Base-by-base conservation (phyloP, 345 rosid species). In the Camelina hispida region DNA sequence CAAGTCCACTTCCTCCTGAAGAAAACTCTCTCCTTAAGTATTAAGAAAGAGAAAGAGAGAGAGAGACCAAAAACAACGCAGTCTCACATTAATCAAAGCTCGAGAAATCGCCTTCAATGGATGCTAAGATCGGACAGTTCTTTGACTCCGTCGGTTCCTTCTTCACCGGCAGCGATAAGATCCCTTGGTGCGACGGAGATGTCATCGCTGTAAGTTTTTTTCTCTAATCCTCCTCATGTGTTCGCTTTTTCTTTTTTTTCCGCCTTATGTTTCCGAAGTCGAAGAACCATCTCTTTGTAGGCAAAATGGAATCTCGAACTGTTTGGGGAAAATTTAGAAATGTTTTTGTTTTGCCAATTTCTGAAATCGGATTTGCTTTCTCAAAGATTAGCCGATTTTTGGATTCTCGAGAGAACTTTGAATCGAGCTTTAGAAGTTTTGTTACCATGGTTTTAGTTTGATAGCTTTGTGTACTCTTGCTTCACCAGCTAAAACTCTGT, bases 161-260 rank as follows among this genome's bases (percentile, higher is more conserved):
- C 85, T 92, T 92, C 83, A 17, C 82, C 47, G 87, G 90, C 40
- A 85, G 82, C 40, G 97, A 89, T 68, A 89, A 89, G 79, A 92
- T 92, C 84, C 93, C 96, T 10, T 91, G 93, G 96, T 85, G 86
- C 75, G 92, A 88, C 60, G 82, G 84, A 5, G 97, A 89, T 77
- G 79, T 89, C 82, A 84, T 91, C 79, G 22, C 46, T 11, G 97
- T 91, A 79, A 79, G 89, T 75, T 73, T 23, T 23, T 1, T 53
- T 44, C 47, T 43, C 20, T 12, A 14, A 16, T 16, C 55, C 47
- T 54, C 28, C 28, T 54, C 46, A 12, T 25, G 7, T 20, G 8
- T 15, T 40, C 7, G 34, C 34, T 51, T 42, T 53, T 35, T n/a
- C n/a, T n/a, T 9, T 50, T 25, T 22, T 51, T 15, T 66, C 56